A percentile compares a stretch with the other conserved stretches of the same genome.
Conservation (phyloP, 2,329 filamentous ascomycete species). For the Fusarium proliferatum region DNA sequence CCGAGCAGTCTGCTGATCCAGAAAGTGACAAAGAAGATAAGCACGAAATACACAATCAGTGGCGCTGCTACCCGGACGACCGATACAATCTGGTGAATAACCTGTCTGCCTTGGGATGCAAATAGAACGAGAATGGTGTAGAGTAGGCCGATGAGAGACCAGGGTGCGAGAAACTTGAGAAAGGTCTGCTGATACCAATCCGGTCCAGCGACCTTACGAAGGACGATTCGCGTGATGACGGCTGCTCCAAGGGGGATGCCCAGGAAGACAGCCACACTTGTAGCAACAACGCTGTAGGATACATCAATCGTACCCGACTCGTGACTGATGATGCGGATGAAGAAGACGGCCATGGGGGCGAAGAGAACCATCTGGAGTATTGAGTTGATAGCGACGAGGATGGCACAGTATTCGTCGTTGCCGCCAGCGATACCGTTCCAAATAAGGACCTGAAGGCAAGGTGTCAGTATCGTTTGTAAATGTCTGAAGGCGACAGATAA, state of each 20-base stretch:
- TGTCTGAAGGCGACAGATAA: not conserved
- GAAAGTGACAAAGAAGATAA: not conserved
- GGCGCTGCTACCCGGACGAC: not conserved
- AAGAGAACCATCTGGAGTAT: constrained; percentile 79
- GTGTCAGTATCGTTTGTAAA: not conserved
- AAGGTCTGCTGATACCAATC: constrained; percentile 76
- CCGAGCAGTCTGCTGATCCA: not conserved
- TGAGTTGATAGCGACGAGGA: constrained; percentile 80
- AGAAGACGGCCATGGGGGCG: constrained; percentile 74
- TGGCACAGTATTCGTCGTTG: constrained; percentile 84
- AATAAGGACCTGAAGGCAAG: constrained; percentile 59
- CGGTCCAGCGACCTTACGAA: constrained; percentile 66
- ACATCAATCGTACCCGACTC: constrained; percentile 51
- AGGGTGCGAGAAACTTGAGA: constrained; percentile 74
- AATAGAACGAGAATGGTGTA: constrained; percentile 91
- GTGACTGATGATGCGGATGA: constrained; percentile 75
- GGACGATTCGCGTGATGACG: constrained; percentile 73
- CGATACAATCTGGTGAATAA: constrained; percentile 49
- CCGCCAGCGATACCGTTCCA: constrained; percentile 79
- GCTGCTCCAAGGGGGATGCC: constrained; percentile 86
- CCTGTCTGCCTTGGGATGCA: constrained; percentile 79
- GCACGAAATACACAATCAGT: not conserved
- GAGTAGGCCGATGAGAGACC: constrained; percentile 83
- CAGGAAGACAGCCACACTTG: constrained; percentile 84
- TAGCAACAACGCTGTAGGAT: constrained; percentile 76